Percentiles rank a stretch among this genome's conserved stretches.
Evolutionary conservation across 148 eudicot genomes (phyloP).

Genomic region (Camellia sinensis): DNA sequence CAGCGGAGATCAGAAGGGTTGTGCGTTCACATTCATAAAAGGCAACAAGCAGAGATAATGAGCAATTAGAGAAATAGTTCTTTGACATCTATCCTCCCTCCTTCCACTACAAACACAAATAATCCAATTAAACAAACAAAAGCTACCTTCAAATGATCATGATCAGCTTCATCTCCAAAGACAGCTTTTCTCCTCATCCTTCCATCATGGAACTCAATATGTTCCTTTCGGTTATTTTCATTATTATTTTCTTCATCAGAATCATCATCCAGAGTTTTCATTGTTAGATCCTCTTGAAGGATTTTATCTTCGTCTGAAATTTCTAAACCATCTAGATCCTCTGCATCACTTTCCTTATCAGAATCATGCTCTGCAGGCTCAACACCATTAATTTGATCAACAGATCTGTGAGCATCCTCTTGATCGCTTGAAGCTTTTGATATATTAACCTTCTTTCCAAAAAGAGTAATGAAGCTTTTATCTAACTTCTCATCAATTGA

Average conservation of each 20-base stretch:
- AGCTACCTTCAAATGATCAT: conserved; percentile 48
- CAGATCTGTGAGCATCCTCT: conserved; percentile 28
- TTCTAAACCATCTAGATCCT: conserved; percentile 32
- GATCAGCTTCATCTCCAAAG: conserved; percentile 46
- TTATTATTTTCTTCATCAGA: conserved; percentile 28
- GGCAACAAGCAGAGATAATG: background rate
- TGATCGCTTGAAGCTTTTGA: conserved; percentile 22
- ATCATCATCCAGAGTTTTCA: conserved; percentile 22
- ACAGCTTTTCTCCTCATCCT: conserved; percentile 78
- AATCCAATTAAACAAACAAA: conserved; percentile 12
- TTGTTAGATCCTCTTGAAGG: conserved; percentile 17
- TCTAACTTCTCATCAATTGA: conserved; percentile 75
- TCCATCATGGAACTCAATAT: conserved; percentile 58
- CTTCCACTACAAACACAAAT: background rate
- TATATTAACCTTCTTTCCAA: conserved; percentile 36
- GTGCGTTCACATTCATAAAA: background rate
- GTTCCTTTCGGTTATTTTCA: conserved; percentile 39
- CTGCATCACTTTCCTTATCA: conserved; percentile 48
- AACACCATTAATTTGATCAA: conserved; percentile 18
- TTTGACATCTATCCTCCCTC: background rate
- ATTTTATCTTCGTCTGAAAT: conserved; percentile 37
- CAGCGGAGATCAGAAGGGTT: background rate
- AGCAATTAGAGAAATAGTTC: background rate
- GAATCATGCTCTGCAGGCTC: conserved; percentile 40
- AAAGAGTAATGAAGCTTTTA: conserved; percentile 61